Percentiles rank a stretch among this genome's conserved stretches.
These are phyloP conservation scores for Trypethelium eluteriae DNA, from an alignment of 495 filamentous ascomycete genomes.

Conservation along the genomic window DNA sequence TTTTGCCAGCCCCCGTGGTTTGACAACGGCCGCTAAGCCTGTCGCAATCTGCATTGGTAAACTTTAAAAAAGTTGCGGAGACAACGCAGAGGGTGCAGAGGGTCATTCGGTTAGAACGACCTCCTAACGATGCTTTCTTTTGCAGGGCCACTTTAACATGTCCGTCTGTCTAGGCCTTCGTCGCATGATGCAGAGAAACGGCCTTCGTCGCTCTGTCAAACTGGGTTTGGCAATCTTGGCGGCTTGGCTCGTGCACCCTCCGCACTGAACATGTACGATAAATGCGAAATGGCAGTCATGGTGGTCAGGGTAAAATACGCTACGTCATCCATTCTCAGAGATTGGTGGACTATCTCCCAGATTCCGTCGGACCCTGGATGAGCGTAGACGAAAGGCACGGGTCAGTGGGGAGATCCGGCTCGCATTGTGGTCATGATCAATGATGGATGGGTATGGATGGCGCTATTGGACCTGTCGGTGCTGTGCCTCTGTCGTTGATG, in stretches of 20 bases:
- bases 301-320: too few species aligned
- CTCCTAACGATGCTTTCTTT: neutral
- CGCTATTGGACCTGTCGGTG: too few species aligned
- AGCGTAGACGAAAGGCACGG: too few species aligned
- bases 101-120: neutral
- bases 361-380: too few species aligned
- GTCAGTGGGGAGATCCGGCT: too few species aligned
- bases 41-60: neutral
- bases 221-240: neutral
- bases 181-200: constrained; percentile 2
- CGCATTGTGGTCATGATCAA: too few species aligned
- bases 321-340: neutral
- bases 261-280: too few species aligned
- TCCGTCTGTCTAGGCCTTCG: neutral
- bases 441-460: too few species aligned
- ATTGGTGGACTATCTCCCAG: too few species aligned
- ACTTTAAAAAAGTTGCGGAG: neutral
- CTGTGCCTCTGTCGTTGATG: too few species aligned
- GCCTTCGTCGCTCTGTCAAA: neutral
- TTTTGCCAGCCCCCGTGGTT: neutral
- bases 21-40: constrained; percentile 2
- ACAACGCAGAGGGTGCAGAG: neutral
- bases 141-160: neutral
- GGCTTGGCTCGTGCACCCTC: neutral
- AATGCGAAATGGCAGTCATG: too few species aligned